These are phyloP conservation scores for Colletotrichum echinochloae DNA, from an alignment of 2,329 filamentous ascomycete genomes.

Conservation along the genomic window DNA sequence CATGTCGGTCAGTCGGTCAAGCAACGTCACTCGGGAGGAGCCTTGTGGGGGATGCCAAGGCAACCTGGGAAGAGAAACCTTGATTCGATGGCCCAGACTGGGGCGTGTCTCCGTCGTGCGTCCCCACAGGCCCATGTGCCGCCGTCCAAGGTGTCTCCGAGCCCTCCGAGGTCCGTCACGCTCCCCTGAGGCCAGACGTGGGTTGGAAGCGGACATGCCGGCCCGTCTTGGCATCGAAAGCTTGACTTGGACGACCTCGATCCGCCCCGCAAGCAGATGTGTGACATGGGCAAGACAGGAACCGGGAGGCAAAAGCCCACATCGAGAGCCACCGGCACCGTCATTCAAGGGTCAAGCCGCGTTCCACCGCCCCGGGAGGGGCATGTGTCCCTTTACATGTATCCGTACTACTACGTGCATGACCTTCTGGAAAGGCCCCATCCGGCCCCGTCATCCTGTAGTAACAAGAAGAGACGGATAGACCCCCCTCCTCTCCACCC, in stretches of 20 bases:
- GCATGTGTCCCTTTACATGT: not conserved
- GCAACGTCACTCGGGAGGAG: constrained; percentile 1
- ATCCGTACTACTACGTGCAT: not conserved
- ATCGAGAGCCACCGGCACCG: too few species aligned
- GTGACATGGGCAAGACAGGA: not conserved
- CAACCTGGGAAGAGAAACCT: not conserved
- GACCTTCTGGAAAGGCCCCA: constrained; percentile 1
- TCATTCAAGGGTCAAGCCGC: constrained; percentile 7
- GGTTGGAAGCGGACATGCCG: constrained; percentile 21
- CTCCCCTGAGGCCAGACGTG: too few species aligned
- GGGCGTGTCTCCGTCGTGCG: too few species aligned
- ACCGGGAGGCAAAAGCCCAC: not conserved
- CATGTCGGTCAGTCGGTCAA: not conserved
- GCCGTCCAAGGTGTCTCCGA: constrained; percentile 10
- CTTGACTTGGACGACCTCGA: constrained; percentile 16
- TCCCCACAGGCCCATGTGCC: not conserved
- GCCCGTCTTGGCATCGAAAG: constrained; percentile 38
- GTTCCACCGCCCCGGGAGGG: not conserved
- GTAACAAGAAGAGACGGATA: not conserved
- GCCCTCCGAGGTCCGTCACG: constrained; percentile 30
- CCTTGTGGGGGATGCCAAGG: constrained; percentile 12
- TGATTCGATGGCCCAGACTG: too few species aligned
- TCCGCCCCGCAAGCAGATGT: constrained; percentile 14
- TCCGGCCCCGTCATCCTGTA: too few species aligned
- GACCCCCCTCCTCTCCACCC: not conserved